Evolutionary conservation across 83 land plant genomes (phyloP), one percentile per base, ranked within the genome.

Genomic region (Thuja plicata): DNA sequence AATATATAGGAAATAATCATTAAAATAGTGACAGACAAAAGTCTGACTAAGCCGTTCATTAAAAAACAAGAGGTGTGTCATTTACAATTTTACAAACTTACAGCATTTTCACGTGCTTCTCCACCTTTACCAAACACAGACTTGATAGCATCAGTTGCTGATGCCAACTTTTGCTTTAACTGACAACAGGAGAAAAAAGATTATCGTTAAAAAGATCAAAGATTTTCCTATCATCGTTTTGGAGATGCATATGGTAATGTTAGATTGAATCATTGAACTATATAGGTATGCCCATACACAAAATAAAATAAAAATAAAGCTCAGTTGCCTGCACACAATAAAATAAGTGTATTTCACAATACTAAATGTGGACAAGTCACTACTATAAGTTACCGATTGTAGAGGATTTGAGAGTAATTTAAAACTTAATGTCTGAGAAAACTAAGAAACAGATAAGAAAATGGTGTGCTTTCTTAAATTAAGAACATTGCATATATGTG

Each of bases 141-240:
- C 91, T 98, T 98, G 74, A 98, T 94, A 77, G 99, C 99, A 50
- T 96, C 91, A 10, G 99, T 95, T 46, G 99, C 99, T 92, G 94
- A 95, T 86, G 93, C 84, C 77, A 98, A 54, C 91, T 97, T 98
- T 87, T 98, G 91, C 89, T 89, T 98, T 35, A 97, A 88, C 99
- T 98, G 96, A 48, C 82, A 62, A 45, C 32, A 43, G 8, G 35
- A 46, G 54, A 27, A 83, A 83, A 83, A 27, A 27, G 2, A 83
- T 46, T 83, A 45, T 45, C 16, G 46, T 27, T 24, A 9, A 46
- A 50, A 83, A n/a, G n/a, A n/a, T n/a, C n/a, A n/a, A n/a, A n/a
- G n/a, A n/a, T 76, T 32, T 34, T 13, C 38, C 38, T 32, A 10
- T 78, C 40, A 38, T 34, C 15, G 19, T 38, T 78, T 78, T 38